phyloP scores from a whole-genome alignment of 164 flowering plant genomes.

The Nymphaea colorata region DNA sequence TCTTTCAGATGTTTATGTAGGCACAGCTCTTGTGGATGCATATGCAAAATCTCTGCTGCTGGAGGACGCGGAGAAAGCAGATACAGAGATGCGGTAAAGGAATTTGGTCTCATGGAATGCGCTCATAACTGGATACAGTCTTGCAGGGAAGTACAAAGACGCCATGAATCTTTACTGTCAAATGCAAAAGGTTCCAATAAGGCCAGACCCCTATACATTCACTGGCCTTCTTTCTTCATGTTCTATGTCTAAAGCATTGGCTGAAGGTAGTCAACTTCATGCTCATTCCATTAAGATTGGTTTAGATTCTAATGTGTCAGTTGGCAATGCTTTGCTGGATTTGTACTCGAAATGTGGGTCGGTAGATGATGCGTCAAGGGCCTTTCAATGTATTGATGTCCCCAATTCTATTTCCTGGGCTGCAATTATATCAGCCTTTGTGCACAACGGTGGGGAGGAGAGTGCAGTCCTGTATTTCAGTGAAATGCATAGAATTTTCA shows the following conservation, averaged over 20 bases:
- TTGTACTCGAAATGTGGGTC: conserved; percentile 2
- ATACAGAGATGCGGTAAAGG: conserved; percentile 3
- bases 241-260: neutral
- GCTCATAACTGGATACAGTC: conserved; percentile 4
- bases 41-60: conserved; percentile 3
- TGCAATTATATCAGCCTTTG: conserved; percentile 7
- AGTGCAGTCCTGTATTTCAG: conserved; percentile 1
- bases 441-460: conserved; percentile 1
- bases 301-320: conserved; percentile 4
- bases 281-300: conserved; percentile 6
- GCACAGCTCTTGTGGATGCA: conserved; percentile 7
- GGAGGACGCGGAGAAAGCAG: conserved; percentile 3
- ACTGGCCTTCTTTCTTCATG: conserved; percentile 6
- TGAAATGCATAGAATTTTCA: conserved; percentile 1
- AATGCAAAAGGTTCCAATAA: conserved; percentile 3
- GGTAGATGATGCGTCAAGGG: conserved; percentile 4
- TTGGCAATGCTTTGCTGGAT: conserved; percentile 6
- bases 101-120: conserved; percentile 7
- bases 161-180: conserved; percentile 1
- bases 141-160: neutral
- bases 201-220: conserved; percentile 5
- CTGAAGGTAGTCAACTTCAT: conserved; percentile 7
- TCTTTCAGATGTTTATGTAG: conserved; percentile 5
- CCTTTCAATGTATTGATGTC: neutral
- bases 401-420: conserved; percentile 6